Base-by-base conservation (phyloP, 2,329 filamentous ascomycete genomes). In the Ophiosphaerella narmari region DNA sequence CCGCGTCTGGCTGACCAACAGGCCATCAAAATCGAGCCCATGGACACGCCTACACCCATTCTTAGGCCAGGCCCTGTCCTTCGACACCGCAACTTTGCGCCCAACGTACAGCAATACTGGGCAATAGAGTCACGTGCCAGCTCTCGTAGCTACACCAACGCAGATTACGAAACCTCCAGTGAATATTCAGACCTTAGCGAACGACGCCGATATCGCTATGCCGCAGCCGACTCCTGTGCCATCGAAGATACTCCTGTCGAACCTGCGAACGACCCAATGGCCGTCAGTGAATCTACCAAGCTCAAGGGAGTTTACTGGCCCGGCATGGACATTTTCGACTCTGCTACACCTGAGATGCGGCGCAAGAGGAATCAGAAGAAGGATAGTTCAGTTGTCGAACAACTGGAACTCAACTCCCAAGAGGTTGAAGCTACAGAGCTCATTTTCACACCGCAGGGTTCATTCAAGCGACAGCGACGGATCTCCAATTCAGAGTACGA, bases 261-360 rank as follows among this genome's bases (percentile, higher is more conserved):
- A 9, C 31, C 48, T 23, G 45, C 52, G 14, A 43, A 50, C 21
- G 64, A 67, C 21, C 60, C 65, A 18, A 64, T 62, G 45, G 62
- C 62, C 39, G 65, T 66, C 23, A 74, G 68, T 36, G 74, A 76
- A 47, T 67, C 64, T 42, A 77, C 71, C 50, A 82, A 78, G 63
- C 78, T 91, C 45, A 92, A 92, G 70, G 89, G 89, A 2, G 77
- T 86, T n/a, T 77, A 84, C 39, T 91, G 86, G 80, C 86, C 87
- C 2, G 89, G 89, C 14, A 92, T 92, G 89, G 82, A 84, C 45
- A 80, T 90, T n/a, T 91, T 92, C 67, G 89, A 93, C 70, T 85
- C 89, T 45, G 89, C 89, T 4, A 89, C 86, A 4, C 81, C 85
- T 13, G 83, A 87, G 53, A 87, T 89, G 80, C 87, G 85, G 61